Base-by-base conservation (phyloP, 2,329 filamentous ascomycete genomes). In the Pleurostoma richardsiae region DNA sequence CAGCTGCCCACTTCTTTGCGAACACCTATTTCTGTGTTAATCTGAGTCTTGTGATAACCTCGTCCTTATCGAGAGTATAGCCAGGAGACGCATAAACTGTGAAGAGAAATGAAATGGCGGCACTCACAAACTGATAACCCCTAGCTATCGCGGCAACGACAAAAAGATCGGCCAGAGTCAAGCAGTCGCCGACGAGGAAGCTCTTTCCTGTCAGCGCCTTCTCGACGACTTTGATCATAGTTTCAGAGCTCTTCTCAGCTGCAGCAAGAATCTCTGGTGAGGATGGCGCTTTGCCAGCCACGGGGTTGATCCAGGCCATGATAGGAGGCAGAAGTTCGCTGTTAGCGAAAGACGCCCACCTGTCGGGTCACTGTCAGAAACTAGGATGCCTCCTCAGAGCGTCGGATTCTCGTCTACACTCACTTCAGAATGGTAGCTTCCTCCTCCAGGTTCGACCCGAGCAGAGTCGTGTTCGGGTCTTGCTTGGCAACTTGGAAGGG, bases 221-320 rank as follows among this genome's bases (percentile, higher is more conserved):
- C 41, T 52, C 51, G 26, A 55, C 43, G 5, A 50, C 53, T 6
- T 44, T 44, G 26, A 55, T 41, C 29, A 50, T 53, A 7, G 47
- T 46, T 38, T 55, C 53, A 31, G 42, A 49, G 42, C 48, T 45
- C 36, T 52, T 43, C 43, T 53, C 53, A 2, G 49, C 43, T 10
- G 45, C 46, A 10, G 46, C 52, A 11, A 55, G 43, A 30, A 50
- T 49, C 29, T 55, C 53, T 40, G 51, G 51, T 26, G 42, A 50
- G 4, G 49, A 49, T 31, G 53, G 41, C 10, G 51, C 47, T 19
- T 50, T 49, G 29, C 53, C 51, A 29, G 50, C 50, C 26, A 54
- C 45, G 19, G 53, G 53, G 30, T 55, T 53, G 39, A 55, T 55
- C 53, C 53, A 55, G 6, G 45, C 48, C 53, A 55, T 57, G 41